Percentiles rank a stretch among this genome's conserved stretches.
phyloP scores from a whole-genome alignment of 768 basidiomycete genomes.

The Scleroderma citrinum region DNA sequence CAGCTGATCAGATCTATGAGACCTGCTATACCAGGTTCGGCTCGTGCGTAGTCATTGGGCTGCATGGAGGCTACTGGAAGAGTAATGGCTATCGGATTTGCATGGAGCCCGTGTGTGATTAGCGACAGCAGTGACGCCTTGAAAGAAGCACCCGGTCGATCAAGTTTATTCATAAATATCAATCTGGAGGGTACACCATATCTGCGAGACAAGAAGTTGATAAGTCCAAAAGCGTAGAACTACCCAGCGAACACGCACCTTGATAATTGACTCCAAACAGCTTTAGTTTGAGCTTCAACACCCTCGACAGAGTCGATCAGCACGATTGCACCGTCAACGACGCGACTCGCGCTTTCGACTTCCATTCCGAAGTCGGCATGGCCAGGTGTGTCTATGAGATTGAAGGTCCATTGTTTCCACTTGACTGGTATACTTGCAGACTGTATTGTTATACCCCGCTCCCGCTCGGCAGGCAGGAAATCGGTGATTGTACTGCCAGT shows the following conservation, averaged over 20 bases:
- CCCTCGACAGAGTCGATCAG: slow-evolving; percentile 88
- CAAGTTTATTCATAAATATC: slow-evolving; percentile 83
- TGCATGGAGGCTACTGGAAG: slow-evolving; percentile 79
- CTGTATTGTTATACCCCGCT: slow-evolving; percentile 89
- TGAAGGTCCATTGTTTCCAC: slow-evolving; percentile 82
- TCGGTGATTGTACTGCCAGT: slow-evolving; percentile 89
- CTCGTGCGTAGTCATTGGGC: slow-evolving; percentile 55
- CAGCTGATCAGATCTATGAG: slow-evolving; percentile 80
- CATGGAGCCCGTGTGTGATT: slow-evolving; percentile 68
- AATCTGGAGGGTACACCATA: slow-evolving; percentile 76
- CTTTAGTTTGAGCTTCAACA: slow-evolving; percentile 85
- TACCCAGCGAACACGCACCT: slow-evolving; percentile 46
- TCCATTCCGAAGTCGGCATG: slow-evolving; percentile 98
- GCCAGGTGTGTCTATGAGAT: slow-evolving; percentile 86
- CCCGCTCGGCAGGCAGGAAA: slow-evolving; percentile 83
- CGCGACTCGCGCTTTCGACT: slow-evolving; percentile 87
- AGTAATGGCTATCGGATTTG: slow-evolving; percentile 60
- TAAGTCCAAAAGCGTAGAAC: background rate
- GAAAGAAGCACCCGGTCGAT: slow-evolving; percentile 81
- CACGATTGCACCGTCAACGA: slow-evolving; percentile 86
- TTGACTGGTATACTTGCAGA: slow-evolving; percentile 86
- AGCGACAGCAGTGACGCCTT: slow-evolving; percentile 65
- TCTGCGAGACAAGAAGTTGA: slow-evolving; percentile 33
- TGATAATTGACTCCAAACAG: slow-evolving; percentile 84
- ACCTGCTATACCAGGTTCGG: slow-evolving; percentile 81